phyloP scores from a whole-genome alignment of 305 asterid genomes.

The Solanum hybrid region DNA sequence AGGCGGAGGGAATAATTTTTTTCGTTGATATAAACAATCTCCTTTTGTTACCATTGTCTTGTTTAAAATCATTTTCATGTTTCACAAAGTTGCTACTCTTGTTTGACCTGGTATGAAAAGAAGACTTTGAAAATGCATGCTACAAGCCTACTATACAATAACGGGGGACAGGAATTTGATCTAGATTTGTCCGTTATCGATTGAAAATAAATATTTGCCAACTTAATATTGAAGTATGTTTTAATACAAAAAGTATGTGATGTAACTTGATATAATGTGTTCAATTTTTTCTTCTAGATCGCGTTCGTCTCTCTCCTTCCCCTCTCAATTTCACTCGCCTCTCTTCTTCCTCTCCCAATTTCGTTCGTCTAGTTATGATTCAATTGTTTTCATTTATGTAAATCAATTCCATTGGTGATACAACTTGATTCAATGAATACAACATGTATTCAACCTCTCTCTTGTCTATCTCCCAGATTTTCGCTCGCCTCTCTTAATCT shows the following conservation, averaged over 20 bases:
- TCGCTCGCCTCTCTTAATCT: background rate
- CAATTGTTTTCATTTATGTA: background rate
- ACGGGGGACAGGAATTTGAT: background rate
- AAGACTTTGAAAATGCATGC: background rate
- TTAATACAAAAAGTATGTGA: background rate
- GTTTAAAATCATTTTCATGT: background rate
- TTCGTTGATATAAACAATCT: background rate
- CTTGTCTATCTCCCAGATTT: background rate
- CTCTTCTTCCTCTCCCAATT: too few relatives aligned
- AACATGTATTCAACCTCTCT: background rate
- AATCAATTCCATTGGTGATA: background rate
- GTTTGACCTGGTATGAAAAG: background rate
- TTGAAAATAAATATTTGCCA: background rate
- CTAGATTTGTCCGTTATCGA: background rate
- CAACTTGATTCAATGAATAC: background rate
- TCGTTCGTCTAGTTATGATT: background rate
- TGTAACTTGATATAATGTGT: background rate
- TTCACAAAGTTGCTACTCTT: background rate
- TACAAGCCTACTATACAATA: background rate
- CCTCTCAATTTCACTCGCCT: rapidly evolving
- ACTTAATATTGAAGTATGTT: background rate
- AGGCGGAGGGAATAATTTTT: background rate
- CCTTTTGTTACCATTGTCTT: background rate
- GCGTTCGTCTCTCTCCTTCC: too few relatives aligned
- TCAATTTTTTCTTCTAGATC: too few relatives aligned